Evolutionary conservation across 2,329 filamentous ascomycete species (phyloP).

Genomic region (Aspergillus alliaceus): DNA sequence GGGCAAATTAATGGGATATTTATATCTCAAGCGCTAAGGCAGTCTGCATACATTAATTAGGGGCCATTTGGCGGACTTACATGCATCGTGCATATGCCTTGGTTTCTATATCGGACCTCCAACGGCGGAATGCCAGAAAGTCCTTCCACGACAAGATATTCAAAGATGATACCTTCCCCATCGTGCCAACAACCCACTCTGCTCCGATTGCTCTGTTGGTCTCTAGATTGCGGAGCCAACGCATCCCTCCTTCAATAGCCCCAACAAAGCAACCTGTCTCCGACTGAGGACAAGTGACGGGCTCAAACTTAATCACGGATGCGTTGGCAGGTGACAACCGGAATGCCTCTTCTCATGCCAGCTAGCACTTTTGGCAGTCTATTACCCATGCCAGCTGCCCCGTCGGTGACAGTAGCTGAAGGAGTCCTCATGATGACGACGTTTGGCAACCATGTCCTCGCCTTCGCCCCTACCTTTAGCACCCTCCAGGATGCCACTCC

Average conservation of each 20-base stretch:
- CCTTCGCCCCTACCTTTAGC: not conserved
- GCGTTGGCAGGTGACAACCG: not conserved
- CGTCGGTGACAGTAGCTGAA: not conserved
- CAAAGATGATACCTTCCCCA: not conserved
- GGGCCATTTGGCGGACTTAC: not conserved
- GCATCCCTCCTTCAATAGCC: not conserved
- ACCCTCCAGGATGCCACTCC: not conserved
- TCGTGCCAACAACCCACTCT: not conserved
- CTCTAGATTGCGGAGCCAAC: not conserved
- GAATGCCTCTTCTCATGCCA: not conserved
- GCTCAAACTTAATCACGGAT: not conserved
- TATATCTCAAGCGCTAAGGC: not conserved
- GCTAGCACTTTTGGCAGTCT: not conserved
- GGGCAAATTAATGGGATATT: constrained; percentile 4
- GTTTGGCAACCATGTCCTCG: not conserved
- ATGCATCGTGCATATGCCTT: not conserved
- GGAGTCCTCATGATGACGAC: not conserved
- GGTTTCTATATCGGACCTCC: not conserved
- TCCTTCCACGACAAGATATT: not conserved
- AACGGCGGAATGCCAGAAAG: not conserved
- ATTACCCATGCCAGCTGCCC: too few relatives aligned
- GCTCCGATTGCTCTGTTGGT: not conserved
- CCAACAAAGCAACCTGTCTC: too few relatives aligned
- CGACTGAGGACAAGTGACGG: too few relatives aligned
- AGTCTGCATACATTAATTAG: not conserved